Conservation (phyloP, 805 yeast species). For the Monosporozyma aquatica region DNA sequence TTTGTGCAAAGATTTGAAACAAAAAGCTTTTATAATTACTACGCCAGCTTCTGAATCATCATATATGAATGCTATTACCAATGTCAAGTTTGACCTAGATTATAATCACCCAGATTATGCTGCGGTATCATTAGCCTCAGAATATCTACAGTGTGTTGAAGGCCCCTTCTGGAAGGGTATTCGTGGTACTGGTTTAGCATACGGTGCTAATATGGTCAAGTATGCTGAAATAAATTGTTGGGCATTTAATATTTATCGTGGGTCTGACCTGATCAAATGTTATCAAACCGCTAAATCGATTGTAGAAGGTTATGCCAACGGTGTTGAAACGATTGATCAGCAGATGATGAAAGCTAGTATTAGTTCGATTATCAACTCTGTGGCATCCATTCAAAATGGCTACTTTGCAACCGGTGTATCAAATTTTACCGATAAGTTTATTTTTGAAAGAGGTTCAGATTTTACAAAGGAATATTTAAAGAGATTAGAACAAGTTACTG, state of each 20-base stretch:
- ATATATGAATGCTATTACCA: constrained; percentile 50
- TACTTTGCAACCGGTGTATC: constrained; percentile 53
- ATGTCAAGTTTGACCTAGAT: constrained; percentile 38
- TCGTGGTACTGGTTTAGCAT: constrained; percentile 89
- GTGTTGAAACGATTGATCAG: constrained; percentile 45
- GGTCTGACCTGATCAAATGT: constrained; percentile 65
- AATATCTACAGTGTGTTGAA: constrained; percentile 75
- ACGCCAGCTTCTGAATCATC: constrained; percentile 84
- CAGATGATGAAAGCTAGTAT: constrained; percentile 62
- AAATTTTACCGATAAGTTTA: constrained; percentile 55
- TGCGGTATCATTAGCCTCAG: constrained; percentile 62
- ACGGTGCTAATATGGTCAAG: constrained; percentile 63
- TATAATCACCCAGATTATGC: constrained; percentile 53
- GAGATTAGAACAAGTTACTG: constrained; percentile 43
- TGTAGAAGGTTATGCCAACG: constrained; percentile 51
- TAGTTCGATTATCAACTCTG: constrained; percentile 60
- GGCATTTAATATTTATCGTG: constrained; percentile 64
- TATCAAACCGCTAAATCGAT: constrained; percentile 55
- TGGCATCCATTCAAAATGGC: constrained; percentile 64
- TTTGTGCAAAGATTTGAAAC: constrained; percentile 42
- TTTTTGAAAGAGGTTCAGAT: constrained; percentile 63
- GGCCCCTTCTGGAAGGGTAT: constrained; percentile 97
- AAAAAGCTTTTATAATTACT: constrained; percentile 51
- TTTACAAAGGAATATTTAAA: constrained; percentile 47
- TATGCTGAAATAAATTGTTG: constrained; percentile 60